phyloP scores from a whole-genome alignment of 352 stramenopile genomes.

The Pythium plurisporium region DNA sequence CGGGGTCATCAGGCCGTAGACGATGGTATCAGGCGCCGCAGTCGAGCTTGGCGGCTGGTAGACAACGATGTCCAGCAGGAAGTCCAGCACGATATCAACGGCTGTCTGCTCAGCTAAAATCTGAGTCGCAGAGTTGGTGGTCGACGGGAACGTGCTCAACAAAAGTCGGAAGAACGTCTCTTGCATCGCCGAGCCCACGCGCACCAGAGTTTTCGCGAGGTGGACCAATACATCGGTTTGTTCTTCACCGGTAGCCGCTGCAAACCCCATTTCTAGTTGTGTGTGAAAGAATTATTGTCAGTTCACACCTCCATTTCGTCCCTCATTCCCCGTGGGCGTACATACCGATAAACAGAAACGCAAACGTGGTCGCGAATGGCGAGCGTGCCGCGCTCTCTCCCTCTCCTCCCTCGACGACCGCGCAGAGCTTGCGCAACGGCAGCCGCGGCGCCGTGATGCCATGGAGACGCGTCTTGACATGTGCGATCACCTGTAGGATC shows the following conservation, averaged over 20 bases:
- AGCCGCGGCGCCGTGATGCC: slow-evolving; percentile 41
- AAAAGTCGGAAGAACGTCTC: slow-evolving; percentile 66
- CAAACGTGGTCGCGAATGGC: slow-evolving; percentile 61
- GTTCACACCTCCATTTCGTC: no score
- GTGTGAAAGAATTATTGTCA: no score
- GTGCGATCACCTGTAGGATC: slow-evolving; percentile 68
- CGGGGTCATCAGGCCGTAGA: slow-evolving; percentile 41
- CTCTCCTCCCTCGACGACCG: slow-evolving; percentile 25
- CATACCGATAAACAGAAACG: slow-evolving; percentile 71
- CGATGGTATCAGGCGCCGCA: not conserved
- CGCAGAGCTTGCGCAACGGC: slow-evolving; percentile 43
- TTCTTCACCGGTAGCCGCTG: slow-evolving; percentile 36
- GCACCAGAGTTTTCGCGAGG: slow-evolving; percentile 30
- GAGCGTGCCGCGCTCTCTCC: slow-evolving; percentile 10
- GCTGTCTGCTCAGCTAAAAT: not conserved
- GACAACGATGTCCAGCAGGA: slow-evolving; percentile 65
- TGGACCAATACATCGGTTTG: slow-evolving; percentile 32
- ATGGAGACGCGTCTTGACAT: slow-evolving; percentile 70
- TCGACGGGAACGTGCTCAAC: slow-evolving; percentile 36
- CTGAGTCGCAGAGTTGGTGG: slow-evolving; percentile 1
- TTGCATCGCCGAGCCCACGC: slow-evolving; percentile 36
- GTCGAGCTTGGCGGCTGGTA: slow-evolving; percentile 27
- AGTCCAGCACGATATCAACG: slow-evolving; percentile 50
- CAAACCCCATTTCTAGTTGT: slow-evolving; percentile 75
- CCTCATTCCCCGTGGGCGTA: no score